These are phyloP conservation scores for Edaphochlamys debaryana DNA, from an alignment of 139 green algal species.

Conservation along the genomic window DNA sequence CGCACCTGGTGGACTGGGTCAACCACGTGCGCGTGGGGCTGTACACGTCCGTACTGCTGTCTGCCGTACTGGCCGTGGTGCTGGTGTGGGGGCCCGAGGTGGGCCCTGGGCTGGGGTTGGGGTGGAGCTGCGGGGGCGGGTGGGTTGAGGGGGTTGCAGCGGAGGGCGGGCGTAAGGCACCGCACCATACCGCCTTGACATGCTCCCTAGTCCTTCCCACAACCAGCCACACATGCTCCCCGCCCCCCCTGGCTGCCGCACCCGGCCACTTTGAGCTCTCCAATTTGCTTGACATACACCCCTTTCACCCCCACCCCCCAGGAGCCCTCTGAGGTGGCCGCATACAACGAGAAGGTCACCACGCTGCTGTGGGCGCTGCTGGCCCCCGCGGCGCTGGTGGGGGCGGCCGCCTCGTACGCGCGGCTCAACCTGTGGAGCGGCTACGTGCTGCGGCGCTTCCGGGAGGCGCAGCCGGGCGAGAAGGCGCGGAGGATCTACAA, in stretches of 20 bases:
- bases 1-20: constrained; percentile 37
- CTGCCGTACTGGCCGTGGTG: constrained; percentile 13
- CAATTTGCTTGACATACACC: too few species aligned
- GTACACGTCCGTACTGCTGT: constrained; percentile 11
- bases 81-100: constrained; percentile 2
- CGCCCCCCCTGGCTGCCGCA: too few species aligned
- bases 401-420: constrained; percentile 10
- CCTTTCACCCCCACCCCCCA: too few species aligned
- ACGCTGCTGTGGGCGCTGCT: constrained; percentile 28
- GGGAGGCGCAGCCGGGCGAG: constrained; percentile 29
- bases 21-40: constrained; percentile 36
- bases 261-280: too few species aligned
- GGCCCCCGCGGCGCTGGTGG: constrained; percentile 21
- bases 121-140: background rate
- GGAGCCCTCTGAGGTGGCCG: background rate
- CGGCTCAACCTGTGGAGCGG: constrained; percentile 28
- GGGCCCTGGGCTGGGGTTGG: background rate
- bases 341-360: background rate
- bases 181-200: too few species aligned
- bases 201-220: too few species aligned
- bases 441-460: constrained; percentile 27
- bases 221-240: too few species aligned
- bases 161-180: too few species aligned
- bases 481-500: constrained; percentile 54
- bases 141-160: background rate